Base-by-base conservation (phyloP, 2,329 filamentous ascomycete genomes). In the Raffaelea albimanens region DNA sequence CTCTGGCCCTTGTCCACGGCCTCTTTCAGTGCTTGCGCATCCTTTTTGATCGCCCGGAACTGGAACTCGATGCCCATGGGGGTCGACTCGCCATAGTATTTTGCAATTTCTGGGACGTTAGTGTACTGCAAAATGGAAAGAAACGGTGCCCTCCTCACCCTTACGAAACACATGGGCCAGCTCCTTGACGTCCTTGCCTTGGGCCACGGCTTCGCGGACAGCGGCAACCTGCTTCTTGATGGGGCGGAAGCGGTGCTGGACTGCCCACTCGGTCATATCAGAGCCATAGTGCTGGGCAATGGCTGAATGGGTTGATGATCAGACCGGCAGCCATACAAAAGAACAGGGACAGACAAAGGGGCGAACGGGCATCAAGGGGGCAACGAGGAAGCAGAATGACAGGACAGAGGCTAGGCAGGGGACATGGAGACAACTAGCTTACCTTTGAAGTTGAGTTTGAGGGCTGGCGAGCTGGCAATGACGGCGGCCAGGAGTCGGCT, bases 381-480 rank as follows among this genome's bases (percentile, higher is more conserved):
- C 14, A 36, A 19, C 33, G 31, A 31, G 23, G 45, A 38, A 39
- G 13, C 23, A 18, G 40, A 49, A 51, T 48, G 25, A 33, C 40
- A 47, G 45, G 9, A 23, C 29, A 33, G 44, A n/a, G n/a, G 19
- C 25, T 21, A 23, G 23, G 39, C 10, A 42, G 44, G 16, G 2
- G 20, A 4, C 56, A n/a, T n/a, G n/a, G n/a, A n/a, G n/a, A n/a
- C n/a, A n/a, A n/a, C n/a, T n/a, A n/a, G 45, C 75, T 66, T 71
- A 83, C 80, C 77, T 57, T 73, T 76, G 60, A 76, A 82, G 59
- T 83, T 77, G 46, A 81, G 72, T 52, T 73, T 77, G 0, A 75
- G 57, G 0, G 66, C 65, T 0, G 72, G 72, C 46, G 76, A 70
- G 3, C 77, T 75, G 0, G 78, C 80, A 1, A 83, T 64, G 21